Base-by-base conservation (phyloP, 2,329 filamentous ascomycete genomes). In the Cladobotryum protrusum region DNA sequence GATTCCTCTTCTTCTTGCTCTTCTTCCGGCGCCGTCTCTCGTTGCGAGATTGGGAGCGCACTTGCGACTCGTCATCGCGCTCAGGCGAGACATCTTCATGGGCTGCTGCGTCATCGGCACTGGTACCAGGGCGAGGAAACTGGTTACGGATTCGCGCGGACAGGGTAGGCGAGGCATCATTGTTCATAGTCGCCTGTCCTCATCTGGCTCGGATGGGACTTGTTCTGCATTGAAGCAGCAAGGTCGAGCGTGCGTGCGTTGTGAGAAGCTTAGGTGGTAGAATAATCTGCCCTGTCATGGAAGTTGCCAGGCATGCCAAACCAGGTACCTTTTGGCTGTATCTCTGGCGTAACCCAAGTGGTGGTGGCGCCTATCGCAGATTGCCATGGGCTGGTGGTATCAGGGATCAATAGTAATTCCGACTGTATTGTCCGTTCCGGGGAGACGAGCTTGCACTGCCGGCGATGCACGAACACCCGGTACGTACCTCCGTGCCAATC, bases 111-210 rank as follows among this genome's bases (percentile, higher is more conserved):
- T 52, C 53, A 39, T 57, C 52, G 49, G 52, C 42, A 43, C 55
- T 50, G 47, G 40, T 54, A 15, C 43, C 45, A 20, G 45, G 44
- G 47, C 34, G 12, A 50, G 57, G 48, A 29, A 52, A 36, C 32
- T 57, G 52, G 47, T 57, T 57, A 55, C 57, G 56, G 47, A 53
- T 55, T 56, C 54, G 66, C 61, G 68, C 67, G 60, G 69, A 63
- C 60, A 68, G 65, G 62, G 59, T 68, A 61, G 71, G 63, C 62
- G 68, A 64, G 59, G 68, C 64, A 68, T 76, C 74, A 75, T 77
- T 64, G 73, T 69, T 76, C 74, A 77, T 77, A 69, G 70, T 73
- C 62, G 65, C 58, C 55, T 57, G 55, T 63, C 61, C 62, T 65
- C 66, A 66, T 67, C 57, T 59, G 61, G 54, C 57, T 57, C 49